Evolutionary conservation across 176 grass and related monocot genomes (phyloP).

Genomic region (Hordeum marinum): DNA sequence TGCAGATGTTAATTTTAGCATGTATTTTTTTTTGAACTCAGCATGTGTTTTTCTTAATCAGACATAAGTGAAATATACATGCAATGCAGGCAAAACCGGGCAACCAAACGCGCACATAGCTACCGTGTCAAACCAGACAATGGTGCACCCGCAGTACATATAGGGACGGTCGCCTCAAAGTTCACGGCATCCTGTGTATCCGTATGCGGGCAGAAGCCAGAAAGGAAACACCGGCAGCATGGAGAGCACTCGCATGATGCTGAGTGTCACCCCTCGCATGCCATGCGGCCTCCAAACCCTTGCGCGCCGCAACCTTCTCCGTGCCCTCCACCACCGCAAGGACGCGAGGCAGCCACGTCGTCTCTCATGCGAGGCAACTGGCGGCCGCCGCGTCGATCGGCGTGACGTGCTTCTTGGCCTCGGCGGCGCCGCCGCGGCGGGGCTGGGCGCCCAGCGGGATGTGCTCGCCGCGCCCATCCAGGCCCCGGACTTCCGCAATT

Average conservation of each 20-base stretch:
- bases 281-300: constrained; percentile 22
- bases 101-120: too few species aligned
- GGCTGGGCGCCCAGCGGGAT: background rate
- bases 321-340: background rate
- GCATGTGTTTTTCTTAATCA: too few species aligned
- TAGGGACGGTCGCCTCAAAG: background rate
- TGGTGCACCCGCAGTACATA: background rate
- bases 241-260: background rate
- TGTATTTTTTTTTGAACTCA: too few species aligned
- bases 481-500: constrained; percentile 41
- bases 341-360: background rate
- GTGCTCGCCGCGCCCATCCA: constrained; percentile 45
- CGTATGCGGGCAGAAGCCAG: background rate
- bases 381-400: constrained; percentile 26
- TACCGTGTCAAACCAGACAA: too few species aligned
- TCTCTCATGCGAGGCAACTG: constrained; percentile 17
- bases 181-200: background rate
- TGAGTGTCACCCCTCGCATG: background rate
- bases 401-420: constrained; percentile 62
- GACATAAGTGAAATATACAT: too few species aligned
- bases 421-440: constrained; percentile 22
- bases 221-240: background rate
- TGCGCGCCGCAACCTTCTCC: background rate
- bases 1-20: too few species aligned
- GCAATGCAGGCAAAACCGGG: too few species aligned